A percentile compares a stretch with the other conserved stretches of the same genome.
Evolutionary conservation across 129 eudicot species (phyloP).

Genomic region (Tanacetum coccineum): DNA sequence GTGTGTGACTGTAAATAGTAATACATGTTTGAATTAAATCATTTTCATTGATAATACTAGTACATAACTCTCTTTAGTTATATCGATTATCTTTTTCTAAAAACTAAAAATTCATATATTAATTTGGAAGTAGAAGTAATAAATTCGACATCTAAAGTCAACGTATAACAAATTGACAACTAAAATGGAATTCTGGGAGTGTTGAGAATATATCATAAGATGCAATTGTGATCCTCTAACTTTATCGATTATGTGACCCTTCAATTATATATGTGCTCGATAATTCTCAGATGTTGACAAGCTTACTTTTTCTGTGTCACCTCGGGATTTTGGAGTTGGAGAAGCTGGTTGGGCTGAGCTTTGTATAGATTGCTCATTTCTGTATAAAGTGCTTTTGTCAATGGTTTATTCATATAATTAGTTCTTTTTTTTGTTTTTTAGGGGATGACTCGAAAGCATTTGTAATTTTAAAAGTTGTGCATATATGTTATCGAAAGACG

Average conservation of each 20-base stretch:
- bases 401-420: constrained; percentile 6
- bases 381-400: neutral
- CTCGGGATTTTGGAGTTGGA: constrained; percentile 76
- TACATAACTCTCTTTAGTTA: neutral
- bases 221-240: too few relatives aligned
- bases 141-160: neutral
- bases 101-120: neutral
- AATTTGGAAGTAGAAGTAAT: neutral
- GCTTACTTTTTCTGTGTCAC: constrained; percentile 66
- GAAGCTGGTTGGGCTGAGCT: constrained; percentile 94
- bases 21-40: neutral
- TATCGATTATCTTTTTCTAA: neutral
- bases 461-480: too few relatives aligned
- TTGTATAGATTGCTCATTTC: neutral
- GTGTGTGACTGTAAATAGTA: too few relatives aligned
- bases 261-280: constrained; percentile 5
- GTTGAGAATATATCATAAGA: too few relatives aligned
- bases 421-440: too few relatives aligned
- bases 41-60: neutral
- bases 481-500: too few relatives aligned
- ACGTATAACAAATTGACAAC: neutral
- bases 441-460: too few relatives aligned
- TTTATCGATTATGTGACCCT: too few relatives aligned
- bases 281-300: constrained; percentile 55
- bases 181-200: neutral